These are phyloP conservation scores for Lactarius vividus DNA, from an alignment of 768 basidiomycete genomes.

Conservation along the genomic window DNA sequence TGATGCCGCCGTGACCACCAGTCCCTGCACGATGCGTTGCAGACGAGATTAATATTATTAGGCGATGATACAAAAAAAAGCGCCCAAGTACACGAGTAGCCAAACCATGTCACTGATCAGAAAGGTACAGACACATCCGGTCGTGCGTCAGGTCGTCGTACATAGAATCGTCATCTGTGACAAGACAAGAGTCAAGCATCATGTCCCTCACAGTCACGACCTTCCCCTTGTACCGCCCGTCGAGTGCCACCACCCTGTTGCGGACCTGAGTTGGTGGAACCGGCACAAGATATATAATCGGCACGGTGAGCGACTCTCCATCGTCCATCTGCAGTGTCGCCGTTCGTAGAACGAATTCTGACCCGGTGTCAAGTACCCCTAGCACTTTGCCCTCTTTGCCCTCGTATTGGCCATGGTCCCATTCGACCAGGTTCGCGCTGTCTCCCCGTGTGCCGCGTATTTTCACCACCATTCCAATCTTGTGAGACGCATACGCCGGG, in stretches of 20 bases:
- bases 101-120: slow-evolving; percentile 7
- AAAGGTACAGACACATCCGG: slow-evolving; percentile 20
- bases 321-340: slow-evolving; percentile 36
- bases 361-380: slow-evolving; percentile 31
- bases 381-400: slow-evolving; percentile 32
- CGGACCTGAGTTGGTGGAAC: slow-evolving; percentile 39
- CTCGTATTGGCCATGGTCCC: slow-evolving; percentile 38
- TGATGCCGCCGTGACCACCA: neutral
- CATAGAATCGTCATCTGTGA: slow-evolving; percentile 25
- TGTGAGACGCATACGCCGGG: slow-evolving; percentile 32
- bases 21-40: too few species aligned
- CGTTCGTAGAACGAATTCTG: slow-evolving; percentile 33
- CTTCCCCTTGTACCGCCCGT: slow-evolving; percentile 43
- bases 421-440: slow-evolving; percentile 35
- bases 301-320: slow-evolving; percentile 39
- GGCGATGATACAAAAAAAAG: neutral
- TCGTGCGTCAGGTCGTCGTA: slow-evolving; percentile 27
- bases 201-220: slow-evolving; percentile 25
- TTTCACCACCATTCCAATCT: slow-evolving; percentile 41
- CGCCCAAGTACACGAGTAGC: neutral
- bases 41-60: neutral
- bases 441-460: slow-evolving; percentile 37
- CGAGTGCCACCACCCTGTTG: slow-evolving; percentile 51
- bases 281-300: slow-evolving; percentile 43
- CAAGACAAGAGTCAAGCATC: slow-evolving; percentile 23